Evolutionary conservation across 805 yeast species (phyloP), one percentile per base, ranked within the genome.

Genomic region (Saccharomyces mikatae): DNA sequence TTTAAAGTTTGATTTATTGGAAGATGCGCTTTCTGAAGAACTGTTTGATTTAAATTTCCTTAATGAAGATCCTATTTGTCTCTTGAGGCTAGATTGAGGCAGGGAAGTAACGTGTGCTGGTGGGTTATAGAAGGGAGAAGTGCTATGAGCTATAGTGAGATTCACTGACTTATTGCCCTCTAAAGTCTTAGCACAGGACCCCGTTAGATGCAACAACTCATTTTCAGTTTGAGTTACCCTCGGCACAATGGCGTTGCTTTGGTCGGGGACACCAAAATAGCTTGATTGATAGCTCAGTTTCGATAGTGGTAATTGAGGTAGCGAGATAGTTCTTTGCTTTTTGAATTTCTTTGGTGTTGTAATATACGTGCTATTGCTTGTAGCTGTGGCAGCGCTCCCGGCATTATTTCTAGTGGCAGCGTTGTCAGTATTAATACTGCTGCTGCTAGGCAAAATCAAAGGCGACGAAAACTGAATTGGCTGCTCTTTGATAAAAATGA

Each of bases 231-330:
- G 71, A 3, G 58, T 61, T 14, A 63, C 52, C 26, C 26, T 14
- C 21, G 56, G 51, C 30, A 44, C 41, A 21, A 27, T 46, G 9
- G 41, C 21, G 32, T 46, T 44, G 41, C 11, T 36, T 9, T 36
- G 44, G 21, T 36, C 44, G n/a, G 60, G 59, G 24, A 54, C 54
- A 36, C 24, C 17, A 17, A 36, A 17, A 21, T 36, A 36, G 44
- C 6, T 36, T 17, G 44, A 36, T 44, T 62, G 61, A 60, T 80
- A 80, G 1, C 68, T 56, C 17, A 80, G 66, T 55, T 72, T 76
- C 2, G 82, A 73, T 53, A 79, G 72, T 0, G 82, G 77, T 24
- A 80, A 60, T 60, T 80, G 84, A 4, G 84, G 84, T 49, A 80
- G 59, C 0, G 83, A 79, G 46, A 78, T 76, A 0, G 83, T 79